Evolutionary conservation across 805 yeast species (phyloP).

Genomic region (Starmerella bacillaris): DNA sequence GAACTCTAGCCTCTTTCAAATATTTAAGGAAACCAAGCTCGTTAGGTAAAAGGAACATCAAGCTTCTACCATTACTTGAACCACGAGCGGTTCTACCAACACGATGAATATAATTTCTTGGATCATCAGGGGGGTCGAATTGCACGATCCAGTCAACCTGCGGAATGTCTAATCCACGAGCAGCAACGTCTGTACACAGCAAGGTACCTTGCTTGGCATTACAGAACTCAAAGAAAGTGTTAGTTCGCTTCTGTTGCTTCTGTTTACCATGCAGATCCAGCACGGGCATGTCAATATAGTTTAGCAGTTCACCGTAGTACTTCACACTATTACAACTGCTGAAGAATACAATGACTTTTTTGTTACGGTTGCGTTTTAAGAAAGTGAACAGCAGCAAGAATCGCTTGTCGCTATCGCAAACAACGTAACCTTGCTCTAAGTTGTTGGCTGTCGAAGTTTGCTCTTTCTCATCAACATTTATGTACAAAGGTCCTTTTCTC

Average conservation of each 20-base stretch:
- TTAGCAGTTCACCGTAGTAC: slow-evolving; percentile 83
- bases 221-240: slow-evolving; percentile 94
- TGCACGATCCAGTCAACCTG: slow-evolving; percentile 98
- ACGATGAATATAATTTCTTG: slow-evolving; percentile 95
- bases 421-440: slow-evolving; percentile 95
- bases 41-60: slow-evolving; percentile 86
- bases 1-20: slow-evolving; percentile 90
- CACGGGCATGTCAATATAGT: slow-evolving; percentile 93
- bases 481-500: slow-evolving; percentile 81
- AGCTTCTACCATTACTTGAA: slow-evolving; percentile 63
- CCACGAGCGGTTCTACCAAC: slow-evolving; percentile 98
- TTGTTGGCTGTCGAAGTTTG: slow-evolving; percentile 89
- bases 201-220: slow-evolving; percentile 88
- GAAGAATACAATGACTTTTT: slow-evolving; percentile 79
- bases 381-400: slow-evolving; percentile 80
- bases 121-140: slow-evolving; percentile 99
- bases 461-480: slow-evolving; percentile 73
- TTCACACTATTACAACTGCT: slow-evolving; percentile 95
- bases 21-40: slow-evolving; percentile 91
- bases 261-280: slow-evolving; percentile 94
- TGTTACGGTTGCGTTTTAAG: slow-evolving; percentile 73
- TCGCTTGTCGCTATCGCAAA: slow-evolving; percentile 89
- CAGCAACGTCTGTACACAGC: slow-evolving; percentile 96
- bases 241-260: slow-evolving; percentile 95
- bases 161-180: slow-evolving; percentile 97